Evolutionary conservation across 2,329 filamentous ascomycete genomes (phyloP).

Genomic region (Fusarium sp.): DNA sequence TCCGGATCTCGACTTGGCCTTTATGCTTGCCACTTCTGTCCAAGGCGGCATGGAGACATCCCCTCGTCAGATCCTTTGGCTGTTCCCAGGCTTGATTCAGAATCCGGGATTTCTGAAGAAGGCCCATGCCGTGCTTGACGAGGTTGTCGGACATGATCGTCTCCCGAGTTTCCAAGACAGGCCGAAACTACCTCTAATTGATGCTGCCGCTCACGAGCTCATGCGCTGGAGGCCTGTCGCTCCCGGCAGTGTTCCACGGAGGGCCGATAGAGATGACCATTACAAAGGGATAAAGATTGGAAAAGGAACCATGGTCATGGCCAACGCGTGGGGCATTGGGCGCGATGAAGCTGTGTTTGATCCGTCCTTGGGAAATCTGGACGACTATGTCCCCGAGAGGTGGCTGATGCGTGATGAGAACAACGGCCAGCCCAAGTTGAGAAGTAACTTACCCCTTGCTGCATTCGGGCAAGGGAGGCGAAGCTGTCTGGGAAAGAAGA

Average conservation of each 20-base stretch:
- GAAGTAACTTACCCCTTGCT: background rate
- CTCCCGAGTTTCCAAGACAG: background rate
- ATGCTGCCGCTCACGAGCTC: slow-evolving; percentile 4
- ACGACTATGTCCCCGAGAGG: slow-evolving; percentile 4
- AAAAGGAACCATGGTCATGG: slow-evolving; percentile 55
- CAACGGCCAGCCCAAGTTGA: background rate
- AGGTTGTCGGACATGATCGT: background rate
- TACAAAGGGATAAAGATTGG: slow-evolving; percentile 33
- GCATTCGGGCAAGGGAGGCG: slow-evolving; percentile 9
- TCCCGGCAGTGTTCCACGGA: slow-evolving; percentile 33
- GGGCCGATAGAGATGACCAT: slow-evolving; percentile 49
- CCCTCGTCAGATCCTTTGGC: background rate
- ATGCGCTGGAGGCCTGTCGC: slow-evolving; percentile 8
- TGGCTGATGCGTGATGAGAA: background rate
- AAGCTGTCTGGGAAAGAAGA: slow-evolving; percentile 51
- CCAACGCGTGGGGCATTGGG: slow-evolving; percentile 54
- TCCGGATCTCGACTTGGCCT: background rate
- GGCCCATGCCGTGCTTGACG: background rate
- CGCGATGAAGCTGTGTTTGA: slow-evolving; percentile 55
- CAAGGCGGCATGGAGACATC: background rate
- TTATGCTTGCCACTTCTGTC: background rate
- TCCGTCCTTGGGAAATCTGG: slow-evolving; percentile 25
- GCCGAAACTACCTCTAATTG: background rate
- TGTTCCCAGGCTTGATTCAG: background rate
- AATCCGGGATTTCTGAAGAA: background rate